A percentile compares a stretch with the other conserved stretches of the same genome.
Conservation (phyloP, 2,329 filamentous ascomycete species). For the Sporothrix sp. region DNA sequence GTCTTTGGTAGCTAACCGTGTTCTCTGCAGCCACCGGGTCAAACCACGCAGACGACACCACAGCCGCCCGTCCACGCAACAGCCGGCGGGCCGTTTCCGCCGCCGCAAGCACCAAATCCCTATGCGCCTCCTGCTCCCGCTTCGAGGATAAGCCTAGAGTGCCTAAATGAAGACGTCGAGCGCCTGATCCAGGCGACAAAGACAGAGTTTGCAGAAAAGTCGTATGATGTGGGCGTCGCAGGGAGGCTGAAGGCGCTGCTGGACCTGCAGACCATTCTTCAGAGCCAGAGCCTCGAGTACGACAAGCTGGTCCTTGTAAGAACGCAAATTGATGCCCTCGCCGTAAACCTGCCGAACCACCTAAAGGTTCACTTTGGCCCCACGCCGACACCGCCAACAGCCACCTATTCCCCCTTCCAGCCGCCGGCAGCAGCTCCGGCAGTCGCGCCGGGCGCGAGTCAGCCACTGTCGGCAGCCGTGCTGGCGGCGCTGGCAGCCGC, state of each 20-base stretch:
- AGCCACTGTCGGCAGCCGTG: constrained; percentile 12
- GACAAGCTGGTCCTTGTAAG: constrained; percentile 78
- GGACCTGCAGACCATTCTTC: constrained; percentile 72
- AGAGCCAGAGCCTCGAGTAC: constrained; percentile 65
- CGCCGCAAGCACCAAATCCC: constrained; percentile 23
- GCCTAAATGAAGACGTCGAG: constrained; percentile 74
- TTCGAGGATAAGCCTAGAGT: constrained; percentile 53
- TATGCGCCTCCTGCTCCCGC: constrained; percentile 25
- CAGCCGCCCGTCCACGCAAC: constrained; percentile 31
- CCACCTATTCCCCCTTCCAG: constrained; percentile 18
- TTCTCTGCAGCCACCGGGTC: constrained; percentile 15
- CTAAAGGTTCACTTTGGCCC: constrained; percentile 28
- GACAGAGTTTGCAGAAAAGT: constrained; percentile 64
- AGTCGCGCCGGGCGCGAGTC: constrained; percentile 11
- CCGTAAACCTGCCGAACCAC: constrained; percentile 47
- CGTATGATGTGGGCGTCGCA: constrained; percentile 65
- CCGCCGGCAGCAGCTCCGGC: constrained; percentile 28
- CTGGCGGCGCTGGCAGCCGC: constrained; percentile 16
- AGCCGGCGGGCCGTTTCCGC: constrained; percentile 32
- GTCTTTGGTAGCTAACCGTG: not conserved
- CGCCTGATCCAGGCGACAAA: constrained; percentile 64
- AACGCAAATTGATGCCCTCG: constrained; percentile 72
- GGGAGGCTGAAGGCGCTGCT: constrained; percentile 74
- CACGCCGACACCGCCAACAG: constrained; percentile 23
- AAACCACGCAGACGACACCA: constrained; percentile 22